Evolutionary conservation across 768 basidiomycete species (phyloP), one percentile per base, ranked within the genome.

Genomic region (Lentinula sp.): DNA sequence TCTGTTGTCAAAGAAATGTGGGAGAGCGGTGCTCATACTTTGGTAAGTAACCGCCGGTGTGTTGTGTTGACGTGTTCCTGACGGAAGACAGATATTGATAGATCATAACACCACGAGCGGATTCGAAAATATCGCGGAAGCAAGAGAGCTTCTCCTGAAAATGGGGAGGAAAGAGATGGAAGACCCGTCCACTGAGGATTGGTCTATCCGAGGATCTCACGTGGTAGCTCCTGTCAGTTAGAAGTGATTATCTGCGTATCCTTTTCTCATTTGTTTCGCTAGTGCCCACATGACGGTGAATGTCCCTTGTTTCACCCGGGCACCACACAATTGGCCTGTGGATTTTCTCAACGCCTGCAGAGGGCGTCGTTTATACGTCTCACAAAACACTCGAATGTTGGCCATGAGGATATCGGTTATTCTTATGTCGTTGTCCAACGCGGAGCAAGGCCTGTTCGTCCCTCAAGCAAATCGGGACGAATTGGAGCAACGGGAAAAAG

Each of bases 271-370:
- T 23, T 54, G 45, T 48, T 48, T 62, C n/a, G 8, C 13, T 68
- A 95, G 88, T 98, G 96, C 68, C 93, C 96, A 12, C 96, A 98
- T 67, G 95, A 98, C 69, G 79, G 80, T 23, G 76, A 78, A 46
- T 98, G 96, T 71, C 95, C 96, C 1, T 74, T 98, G 32, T 79
- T 83, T 67, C 76, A 79, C 62, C 76, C 80, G n/a, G 83, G 84
- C 39, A 70, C 79, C 7, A 74, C 68, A 32, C 75, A 78, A 55
- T 73, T 88, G 1, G 76, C 83, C 48, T 98, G 96, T 68, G 86
- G 89, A 16, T 97, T 95, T 74, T 83, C 85, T 7, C 96, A 98
- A 69, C 85, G 94, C 53, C 74, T 96, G 45, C 92, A 95, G 69
- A 83, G 92, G 23, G 95, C 96, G 9, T 75, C 79, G 9, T 97